Percentiles rank a stretch among this genome's conserved stretches.
phyloP scores from a whole-genome alignment of 768 basidiomycete genomes.

The Myochromella boudieri region DNA sequence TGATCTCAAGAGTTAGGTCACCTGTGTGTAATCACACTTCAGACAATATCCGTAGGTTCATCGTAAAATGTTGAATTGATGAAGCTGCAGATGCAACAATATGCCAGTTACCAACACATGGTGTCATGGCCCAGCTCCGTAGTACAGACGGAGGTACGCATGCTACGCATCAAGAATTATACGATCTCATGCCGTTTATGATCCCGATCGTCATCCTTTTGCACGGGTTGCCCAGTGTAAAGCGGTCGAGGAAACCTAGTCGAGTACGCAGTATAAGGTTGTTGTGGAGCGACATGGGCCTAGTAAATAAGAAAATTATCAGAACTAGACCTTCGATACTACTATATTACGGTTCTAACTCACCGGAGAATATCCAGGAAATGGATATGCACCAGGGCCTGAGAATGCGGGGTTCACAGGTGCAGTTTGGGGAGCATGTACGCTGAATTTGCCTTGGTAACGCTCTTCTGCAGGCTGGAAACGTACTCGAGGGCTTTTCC shows the following conservation, averaged over 20 bases:
- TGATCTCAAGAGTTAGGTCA: too few relatives aligned
- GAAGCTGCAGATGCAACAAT: too few relatives aligned
- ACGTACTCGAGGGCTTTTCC: conserved; percentile 9
- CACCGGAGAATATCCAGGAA: conserved; percentile 22
- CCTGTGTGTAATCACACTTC: too few relatives aligned
- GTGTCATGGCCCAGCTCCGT: too few relatives aligned
- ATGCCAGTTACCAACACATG: too few relatives aligned
- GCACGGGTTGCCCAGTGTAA: conserved; percentile 19
- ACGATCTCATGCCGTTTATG: too few relatives aligned
- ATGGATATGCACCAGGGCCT: conserved; percentile 15
- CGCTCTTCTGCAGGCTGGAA: conserved; percentile 14
- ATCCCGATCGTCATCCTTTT: conserved; percentile 16
- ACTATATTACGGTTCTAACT: conserved; percentile 11
- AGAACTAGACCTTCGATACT: conserved; percentile 1
- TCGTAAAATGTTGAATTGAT: too few relatives aligned
- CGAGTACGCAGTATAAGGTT: conserved; percentile 20
- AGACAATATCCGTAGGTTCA: too few relatives aligned
- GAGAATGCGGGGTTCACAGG: conserved; percentile 15
- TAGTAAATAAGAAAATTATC: conserved; percentile 5
- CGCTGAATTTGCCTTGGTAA: conserved; percentile 13
- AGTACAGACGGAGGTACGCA: too few relatives aligned
- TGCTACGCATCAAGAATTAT: too few relatives aligned
- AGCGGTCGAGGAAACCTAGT: conserved; percentile 19
- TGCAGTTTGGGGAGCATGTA: conserved; percentile 17
- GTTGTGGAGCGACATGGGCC: conserved; percentile 11